A percentile compares a stretch with the other conserved stretches of the same genome.
These are phyloP conservation scores for Candida orba DNA, from an alignment of 805 yeast species.

Conservation along the genomic window DNA sequence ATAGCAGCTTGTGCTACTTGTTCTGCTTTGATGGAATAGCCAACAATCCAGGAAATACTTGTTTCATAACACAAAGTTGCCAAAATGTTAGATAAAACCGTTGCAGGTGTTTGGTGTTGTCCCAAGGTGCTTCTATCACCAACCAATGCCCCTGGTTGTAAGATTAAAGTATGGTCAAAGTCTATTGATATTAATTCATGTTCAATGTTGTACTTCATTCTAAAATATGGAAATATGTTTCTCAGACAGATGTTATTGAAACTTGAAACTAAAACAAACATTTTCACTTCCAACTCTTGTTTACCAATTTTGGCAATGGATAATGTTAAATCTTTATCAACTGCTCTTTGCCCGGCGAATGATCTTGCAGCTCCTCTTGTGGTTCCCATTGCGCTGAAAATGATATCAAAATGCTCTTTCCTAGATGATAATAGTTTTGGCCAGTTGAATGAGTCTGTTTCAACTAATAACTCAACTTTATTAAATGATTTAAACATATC, in stretches of 20 bases:
- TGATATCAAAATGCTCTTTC: conserved; percentile 18
- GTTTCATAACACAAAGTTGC: conserved; percentile 13
- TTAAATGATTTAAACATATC: conserved; percentile 5
- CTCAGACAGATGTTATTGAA: conserved; percentile 41
- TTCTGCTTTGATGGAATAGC: conserved; percentile 13
- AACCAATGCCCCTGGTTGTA: conserved; percentile 64
- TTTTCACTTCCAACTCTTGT: conserved; percentile 48
- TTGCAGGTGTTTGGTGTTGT: conserved; percentile 3
- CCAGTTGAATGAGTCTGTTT: conserved; percentile 47
- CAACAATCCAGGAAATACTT: conserved; percentile 8
- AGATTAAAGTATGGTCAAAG: conserved; percentile 60
- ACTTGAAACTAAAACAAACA: conserved; percentile 60
- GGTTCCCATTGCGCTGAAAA: conserved; percentile 67
- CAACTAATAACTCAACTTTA: conserved; percentile 35
- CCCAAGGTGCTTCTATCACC: conserved; percentile 16
- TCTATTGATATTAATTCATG: conserved; percentile 49
- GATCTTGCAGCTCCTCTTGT: conserved; percentile 62
- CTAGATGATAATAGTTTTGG: conserved; percentile 25
- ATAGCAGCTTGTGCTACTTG: conserved; percentile 15
- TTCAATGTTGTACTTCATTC: conserved; percentile 68
- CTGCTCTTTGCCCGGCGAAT: conserved; percentile 52
- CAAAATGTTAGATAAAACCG: conserved; percentile 9
- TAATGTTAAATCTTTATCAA: conserved; percentile 67
- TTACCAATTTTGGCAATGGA: conserved; percentile 61
- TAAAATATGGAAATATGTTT: conserved; percentile 50